Base-by-base conservation (phyloP, 2,329 filamentous ascomycete genomes). In the Acarospora socialis region DNA sequence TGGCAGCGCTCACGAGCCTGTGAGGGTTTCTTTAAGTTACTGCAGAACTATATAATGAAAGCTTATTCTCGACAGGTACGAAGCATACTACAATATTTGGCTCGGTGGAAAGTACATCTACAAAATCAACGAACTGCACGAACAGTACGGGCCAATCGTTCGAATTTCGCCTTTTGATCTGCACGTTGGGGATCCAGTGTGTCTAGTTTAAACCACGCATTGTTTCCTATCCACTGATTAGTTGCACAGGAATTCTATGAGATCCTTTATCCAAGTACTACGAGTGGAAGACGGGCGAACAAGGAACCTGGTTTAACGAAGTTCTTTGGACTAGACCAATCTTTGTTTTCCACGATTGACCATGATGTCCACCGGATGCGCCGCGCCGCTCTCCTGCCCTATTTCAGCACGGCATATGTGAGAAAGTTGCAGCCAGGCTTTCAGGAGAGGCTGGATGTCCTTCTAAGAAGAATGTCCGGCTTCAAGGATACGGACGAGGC, bases 361-460 rank as follows among this genome's bases (percentile, higher is more conserved):
- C 42, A 48, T 36, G 40, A 46, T 19, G 31, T 40, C 8, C 47
- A 50, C 32, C 43, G 46, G 7, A 21, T 45, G 15, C 45, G 47
- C 9, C 43, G 47, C 1, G 30, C 32, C 12, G 28, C 43, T 7
- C 28, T 50, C 24, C 47, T 44, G 28, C 42, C 40, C 3, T 42
- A 27, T 19, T 42, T 42, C 3, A 39, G 47, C 36, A 44, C 47
- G 2, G 30, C 32, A 17, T 33, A 44, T 10, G 31, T 45, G 37
- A 36, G 38, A 3, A 31, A 20, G 3, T 33, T 42, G 3, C 43
- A 48, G 8, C 45, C 55, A 1, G 41, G 61, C 1, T 47, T 47
- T 7, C 48, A 59, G 3, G 60, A 64, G 27, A 58, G 51, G 0
- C 51, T 52, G 14, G 41, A 48, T 4, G 37, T 63, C 13, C 30